These are phyloP conservation scores for Fimicolochytrium jonesii DNA, from an alignment of 192 early-diverging fungal species.

Conservation along the genomic window DNA sequence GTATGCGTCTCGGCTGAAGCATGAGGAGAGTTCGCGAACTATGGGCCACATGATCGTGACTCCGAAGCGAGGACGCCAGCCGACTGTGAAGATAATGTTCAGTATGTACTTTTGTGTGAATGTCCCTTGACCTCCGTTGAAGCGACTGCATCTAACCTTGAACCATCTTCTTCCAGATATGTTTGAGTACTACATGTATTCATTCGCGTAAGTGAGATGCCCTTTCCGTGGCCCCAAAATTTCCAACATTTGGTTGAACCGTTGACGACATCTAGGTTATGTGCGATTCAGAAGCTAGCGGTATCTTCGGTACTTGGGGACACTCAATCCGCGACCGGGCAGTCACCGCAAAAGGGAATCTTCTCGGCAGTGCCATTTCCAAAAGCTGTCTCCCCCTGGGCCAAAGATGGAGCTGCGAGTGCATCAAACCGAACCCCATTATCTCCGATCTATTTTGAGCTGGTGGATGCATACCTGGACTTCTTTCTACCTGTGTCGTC, in stretches of 20 bases:
- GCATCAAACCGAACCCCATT: constrained; percentile 2
- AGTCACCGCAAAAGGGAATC: neutral
- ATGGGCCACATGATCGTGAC: neutral
- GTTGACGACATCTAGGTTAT: neutral
- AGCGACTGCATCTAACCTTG: neutral
- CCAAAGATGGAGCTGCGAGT: neutral
- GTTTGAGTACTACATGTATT: constrained; percentile 39
- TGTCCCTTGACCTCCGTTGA: neutral
- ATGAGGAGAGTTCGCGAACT: constrained; percentile 1
- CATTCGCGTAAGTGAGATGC: constrained; percentile 31
- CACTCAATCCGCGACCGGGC: neutral
- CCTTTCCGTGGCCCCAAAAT: neutral
- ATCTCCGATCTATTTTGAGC: constrained; percentile 10
- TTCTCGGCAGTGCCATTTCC: neutral
- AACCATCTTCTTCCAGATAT: constrained; percentile 25
- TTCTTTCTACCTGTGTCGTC: constrained; percentile 11
- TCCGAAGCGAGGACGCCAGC: constrained; percentile 5
- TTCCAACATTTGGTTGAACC: neutral
- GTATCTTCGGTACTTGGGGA: neutral
- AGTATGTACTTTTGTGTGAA: constrained; percentile 12
- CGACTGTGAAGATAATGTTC: constrained; percentile 17
- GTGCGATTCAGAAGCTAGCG: constrained; percentile 9
- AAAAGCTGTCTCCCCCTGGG: neutral
- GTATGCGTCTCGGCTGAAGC: constrained; percentile 7
- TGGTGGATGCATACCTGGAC: neutral